Conservation (phyloP, 1,284 basidiomycete species). For the Puccinia triticina region DNA sequence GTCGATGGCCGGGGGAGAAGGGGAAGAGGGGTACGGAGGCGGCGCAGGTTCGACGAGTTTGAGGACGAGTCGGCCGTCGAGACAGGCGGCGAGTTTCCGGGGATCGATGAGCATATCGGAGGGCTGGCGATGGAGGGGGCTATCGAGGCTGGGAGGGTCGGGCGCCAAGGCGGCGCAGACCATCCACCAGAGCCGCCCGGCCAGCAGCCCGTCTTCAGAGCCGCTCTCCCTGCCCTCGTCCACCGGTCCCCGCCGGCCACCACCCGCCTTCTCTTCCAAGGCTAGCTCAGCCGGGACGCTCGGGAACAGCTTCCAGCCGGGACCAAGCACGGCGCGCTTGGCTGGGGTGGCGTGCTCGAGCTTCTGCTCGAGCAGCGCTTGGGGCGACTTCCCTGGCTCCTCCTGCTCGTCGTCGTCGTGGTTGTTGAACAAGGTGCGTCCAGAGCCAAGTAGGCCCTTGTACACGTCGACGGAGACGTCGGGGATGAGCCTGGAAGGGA, state of each 20-base stretch:
- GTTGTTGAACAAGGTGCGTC: neutral
- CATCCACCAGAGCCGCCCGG: neutral
- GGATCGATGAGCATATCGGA: neutral
- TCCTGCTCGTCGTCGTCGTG: too few relatives aligned
- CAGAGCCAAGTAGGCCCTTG: neutral
- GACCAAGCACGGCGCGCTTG: too few relatives aligned
- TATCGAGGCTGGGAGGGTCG: neutral
- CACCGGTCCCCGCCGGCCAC: neutral
- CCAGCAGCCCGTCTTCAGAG: too few relatives aligned
- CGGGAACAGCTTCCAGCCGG: neutral
- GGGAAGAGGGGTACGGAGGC: slow-evolving; percentile 14
- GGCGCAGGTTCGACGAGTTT: slow-evolving; percentile 34
- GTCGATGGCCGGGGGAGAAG: neutral
- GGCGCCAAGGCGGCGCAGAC: slow-evolving; percentile 2
- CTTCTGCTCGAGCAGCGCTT: slow-evolving; percentile 24
- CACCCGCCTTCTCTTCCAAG: neutral
- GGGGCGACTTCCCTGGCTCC: neutral
- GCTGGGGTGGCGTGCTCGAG: neutral
- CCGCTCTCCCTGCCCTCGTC: neutral
- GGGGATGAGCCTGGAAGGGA: slow-evolving; percentile 20
- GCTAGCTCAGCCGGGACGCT: neutral
- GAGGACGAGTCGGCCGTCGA: slow-evolving; percentile 23
- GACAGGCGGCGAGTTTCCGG: slow-evolving; percentile 31
- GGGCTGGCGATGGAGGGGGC: neutral
- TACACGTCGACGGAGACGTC: slow-evolving; percentile 42